Base-by-base conservation (phyloP, 371 early-diverging fungal species). In the Mucor circinelloides region DNA sequence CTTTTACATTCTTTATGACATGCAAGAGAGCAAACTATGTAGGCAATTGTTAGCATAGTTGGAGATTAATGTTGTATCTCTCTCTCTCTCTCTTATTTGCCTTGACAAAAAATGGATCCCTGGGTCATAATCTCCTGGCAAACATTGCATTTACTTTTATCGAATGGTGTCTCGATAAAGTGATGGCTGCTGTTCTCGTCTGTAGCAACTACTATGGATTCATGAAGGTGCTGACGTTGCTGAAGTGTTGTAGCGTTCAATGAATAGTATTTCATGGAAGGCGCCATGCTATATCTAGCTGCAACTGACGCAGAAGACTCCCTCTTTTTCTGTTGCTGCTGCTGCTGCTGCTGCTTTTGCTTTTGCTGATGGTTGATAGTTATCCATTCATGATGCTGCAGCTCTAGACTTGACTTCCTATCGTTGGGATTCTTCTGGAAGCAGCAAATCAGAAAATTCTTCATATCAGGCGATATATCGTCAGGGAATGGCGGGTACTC, bases 401-500 rank as follows among this genome's bases (percentile, higher is more conserved):
- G 74, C 60, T 87, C 78, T 1, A 72, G 59, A 0, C 96, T 95
- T 2, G 89, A 89, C 0, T 91, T 87, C n/a, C 96, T 80, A 12
- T 84, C 63, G 0, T 66, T 66, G 0, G 94, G 93, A 34, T 93
- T 82, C 67, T 95, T 95, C 70, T 89, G 86, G 71, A 97, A 96
- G 69, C 97, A 97, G 46, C 76, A 77, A 38, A 76, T 63, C 58
- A 97, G 76, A 73, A 97, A 97, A 56, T 88, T 84, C 44, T 75
- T 71, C 60, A 96, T 87, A 32, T 94, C 90, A 17, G 79, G 76
- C n/a, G 95, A 93, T 3, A 95, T 86, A 21, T 82, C 84, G 17
- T 85, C 88, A 5, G 96, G 96, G n/a, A 96, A 69, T 13, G 96
- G 95, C n/a, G 95, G 93, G 54, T 84, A 80, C 12, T 89, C 89